Evolutionary conservation across 768 basidiomycete species (phyloP), one percentile per base, ranked within the genome.

Genomic region (Suillus paluster): DNA sequence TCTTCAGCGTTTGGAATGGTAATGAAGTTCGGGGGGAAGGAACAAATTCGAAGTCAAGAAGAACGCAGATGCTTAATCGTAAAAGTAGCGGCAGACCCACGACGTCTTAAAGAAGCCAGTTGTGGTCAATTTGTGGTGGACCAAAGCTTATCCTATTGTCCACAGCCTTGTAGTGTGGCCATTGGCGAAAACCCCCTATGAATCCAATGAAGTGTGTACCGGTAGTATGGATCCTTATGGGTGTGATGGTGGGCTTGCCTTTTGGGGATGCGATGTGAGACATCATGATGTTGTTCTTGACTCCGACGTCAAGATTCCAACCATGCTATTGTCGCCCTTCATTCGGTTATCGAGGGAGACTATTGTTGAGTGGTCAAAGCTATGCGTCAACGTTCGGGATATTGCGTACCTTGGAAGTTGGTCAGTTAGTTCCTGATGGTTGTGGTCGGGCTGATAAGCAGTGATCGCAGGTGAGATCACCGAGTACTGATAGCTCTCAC

Each of bases 331-430:
- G 52, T 54, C 14, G 8, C 7, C n/a, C 34, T 54, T 36, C 33
- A 36, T 54, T 36, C 15, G 52, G 34, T 54, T 34, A 8, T 36
- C 7, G 39, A 41, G 39, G 15, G 6, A 19, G 39, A 17, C 15
- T 54, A 54, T 54, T 54, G 52, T 41, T 17, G 15, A 30, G 15
- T 54, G 52, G 52, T 23, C 52, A 36, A 54, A 36, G 52, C 52
- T 36, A 34, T 21, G 34, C 4, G 34, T 36, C 34, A 23, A 11
- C 48, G n/a, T 21, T 23, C 33, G 19, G 33, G 52, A 34, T 36
- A 23, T 23, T 30, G 17, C 10, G 49, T 50, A 19, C 49, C 27
- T 49, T 27, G 1, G 25, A 17, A 8, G 9, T 49, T 11, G 10
- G 27, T 49, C 27, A 17, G 27, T 19, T 27, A 9, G 30, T 30